Conservation (phyloP, 768 basidiomycete genomes). For the Boletellus ananas region DNA sequence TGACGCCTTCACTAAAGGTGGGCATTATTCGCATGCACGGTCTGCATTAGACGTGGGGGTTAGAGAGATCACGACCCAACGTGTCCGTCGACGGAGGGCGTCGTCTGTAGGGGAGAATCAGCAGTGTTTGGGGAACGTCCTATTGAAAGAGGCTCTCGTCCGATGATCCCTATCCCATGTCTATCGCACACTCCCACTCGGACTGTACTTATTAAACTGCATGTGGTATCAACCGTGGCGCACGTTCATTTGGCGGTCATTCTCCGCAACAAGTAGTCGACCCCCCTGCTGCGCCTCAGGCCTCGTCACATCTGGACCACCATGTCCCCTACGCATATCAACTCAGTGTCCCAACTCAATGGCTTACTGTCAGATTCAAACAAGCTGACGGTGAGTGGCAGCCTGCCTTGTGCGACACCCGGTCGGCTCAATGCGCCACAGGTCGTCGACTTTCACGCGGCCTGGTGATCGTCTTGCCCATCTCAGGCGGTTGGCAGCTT, state of each 20-base stretch:
- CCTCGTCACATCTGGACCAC: not conserved
- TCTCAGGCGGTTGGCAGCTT: not conserved
- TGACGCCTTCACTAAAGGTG: constrained; percentile 19
- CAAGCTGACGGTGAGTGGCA: constrained; percentile 56
- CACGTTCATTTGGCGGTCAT: not conserved
- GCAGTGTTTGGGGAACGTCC: constrained; percentile 1
- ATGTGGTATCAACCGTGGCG: too few relatives aligned
- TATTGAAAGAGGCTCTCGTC: not conserved
- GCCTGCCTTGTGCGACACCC: not conserved
- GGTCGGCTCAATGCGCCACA: constrained; percentile 23
- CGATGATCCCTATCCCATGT: not conserved
- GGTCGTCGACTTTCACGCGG: constrained; percentile 87
- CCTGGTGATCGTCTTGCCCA: constrained; percentile 49
- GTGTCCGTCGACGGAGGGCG: constrained; percentile 38
- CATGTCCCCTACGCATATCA: constrained; percentile 63
- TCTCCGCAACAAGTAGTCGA: not conserved
- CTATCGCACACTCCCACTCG: not conserved
- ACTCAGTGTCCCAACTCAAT: constrained; percentile 61
- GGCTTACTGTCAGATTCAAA: constrained; percentile 53
- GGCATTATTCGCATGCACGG: constrained; percentile 9
- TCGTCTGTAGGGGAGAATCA: constrained; percentile 46
- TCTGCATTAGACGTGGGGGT: constrained; percentile 7
- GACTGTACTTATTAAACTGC: too few relatives aligned
- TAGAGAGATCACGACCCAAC: constrained; percentile 6
- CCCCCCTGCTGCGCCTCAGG: not conserved